These are phyloP conservation scores for Globisporangium takayamanum DNA, from an alignment of 352 stramenopile species.

Conservation along the genomic window DNA sequence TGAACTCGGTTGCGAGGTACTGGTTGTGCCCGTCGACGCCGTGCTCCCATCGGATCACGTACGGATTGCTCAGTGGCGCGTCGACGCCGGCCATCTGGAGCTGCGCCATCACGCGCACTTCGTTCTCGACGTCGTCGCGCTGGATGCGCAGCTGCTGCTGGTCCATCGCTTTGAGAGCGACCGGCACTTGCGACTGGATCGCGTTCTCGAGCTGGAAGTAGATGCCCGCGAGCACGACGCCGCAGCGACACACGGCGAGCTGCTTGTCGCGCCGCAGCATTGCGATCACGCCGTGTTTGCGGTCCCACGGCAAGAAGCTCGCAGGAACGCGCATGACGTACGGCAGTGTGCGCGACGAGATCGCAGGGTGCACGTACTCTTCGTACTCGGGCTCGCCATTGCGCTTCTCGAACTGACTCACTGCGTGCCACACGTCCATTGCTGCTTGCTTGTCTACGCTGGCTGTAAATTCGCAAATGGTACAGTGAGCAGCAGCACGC, in stretches of 20 bases:
- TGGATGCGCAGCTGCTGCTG: constrained; percentile 57
- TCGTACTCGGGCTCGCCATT: constrained; percentile 53
- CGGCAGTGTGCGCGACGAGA: constrained; percentile 34
- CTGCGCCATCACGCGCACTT: constrained; percentile 75
- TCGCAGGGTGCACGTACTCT: constrained; percentile 39
- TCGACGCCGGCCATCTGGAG: constrained; percentile 74
- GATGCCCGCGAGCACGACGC: constrained; percentile 67
- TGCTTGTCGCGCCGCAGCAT: constrained; percentile 62
- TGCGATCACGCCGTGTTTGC: constrained; percentile 54
- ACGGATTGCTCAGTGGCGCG: constrained; percentile 51
- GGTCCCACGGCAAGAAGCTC: constrained; percentile 67
- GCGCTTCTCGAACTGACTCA: constrained; percentile 48
- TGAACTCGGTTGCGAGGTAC: constrained; percentile 79
- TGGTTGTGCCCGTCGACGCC: constrained; percentile 61
- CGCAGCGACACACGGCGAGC: constrained; percentile 70
- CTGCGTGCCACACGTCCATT: constrained; percentile 82
- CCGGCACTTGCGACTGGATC: constrained; percentile 40
- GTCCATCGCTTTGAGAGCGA: constrained; percentile 84
- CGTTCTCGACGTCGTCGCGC: constrained; percentile 74
- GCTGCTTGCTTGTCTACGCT: neutral
- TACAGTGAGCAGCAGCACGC: neutral
- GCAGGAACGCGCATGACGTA: constrained; percentile 60
- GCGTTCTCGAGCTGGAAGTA: constrained; percentile 57
- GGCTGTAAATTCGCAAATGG: neutral
- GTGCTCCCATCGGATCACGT: constrained; percentile 80